Percentiles rank a stretch among this genome's conserved stretches.
Conservation (phyloP, 2,329 filamentous ascomycete species). For the Fusarium dlaminii region DNA sequence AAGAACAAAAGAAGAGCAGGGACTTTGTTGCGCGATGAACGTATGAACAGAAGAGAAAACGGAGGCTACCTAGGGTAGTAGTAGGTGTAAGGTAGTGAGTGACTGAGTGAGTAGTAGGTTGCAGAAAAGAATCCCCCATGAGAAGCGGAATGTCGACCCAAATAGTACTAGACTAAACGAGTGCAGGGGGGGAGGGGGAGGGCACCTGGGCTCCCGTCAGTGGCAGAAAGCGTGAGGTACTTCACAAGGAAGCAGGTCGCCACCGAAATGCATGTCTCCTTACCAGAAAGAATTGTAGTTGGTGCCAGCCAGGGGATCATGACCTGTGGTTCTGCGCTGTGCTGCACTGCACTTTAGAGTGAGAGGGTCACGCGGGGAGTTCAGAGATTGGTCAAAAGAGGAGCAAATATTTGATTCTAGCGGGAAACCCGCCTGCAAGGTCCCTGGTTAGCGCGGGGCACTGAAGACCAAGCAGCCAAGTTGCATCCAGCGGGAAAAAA, state of each 20-base stretch:
- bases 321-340: not conserved
- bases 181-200: not conserved
- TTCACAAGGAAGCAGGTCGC: not conserved
- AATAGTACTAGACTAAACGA: conserved; percentile 19
- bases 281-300: conserved; percentile 15
- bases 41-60: conserved; percentile 12
- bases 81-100: not conserved
- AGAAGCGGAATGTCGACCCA: conserved; percentile 14
- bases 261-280: conserved; percentile 8
- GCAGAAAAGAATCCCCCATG: conserved; percentile 15
- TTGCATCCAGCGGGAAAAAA: not conserved
- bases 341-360: not conserved
- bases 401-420: conserved; percentile 23
- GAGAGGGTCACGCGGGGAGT: conserved; percentile 7
- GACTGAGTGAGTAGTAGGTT: not conserved
- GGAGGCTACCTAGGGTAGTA: conserved; percentile 3
- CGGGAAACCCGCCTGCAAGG: conserved; percentile 32
- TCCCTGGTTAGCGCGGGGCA: conserved; percentile 36
- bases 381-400: conserved; percentile 2
- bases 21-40: conserved; percentile 2
- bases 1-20: not conserved
- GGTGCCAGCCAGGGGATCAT: not conserved
- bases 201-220: not conserved
- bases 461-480: not conserved
- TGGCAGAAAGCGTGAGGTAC: conserved; percentile 1